Conservation (phyloP, 495 filamentous ascomycete species). For the Lophiotrema nucula region DNA sequence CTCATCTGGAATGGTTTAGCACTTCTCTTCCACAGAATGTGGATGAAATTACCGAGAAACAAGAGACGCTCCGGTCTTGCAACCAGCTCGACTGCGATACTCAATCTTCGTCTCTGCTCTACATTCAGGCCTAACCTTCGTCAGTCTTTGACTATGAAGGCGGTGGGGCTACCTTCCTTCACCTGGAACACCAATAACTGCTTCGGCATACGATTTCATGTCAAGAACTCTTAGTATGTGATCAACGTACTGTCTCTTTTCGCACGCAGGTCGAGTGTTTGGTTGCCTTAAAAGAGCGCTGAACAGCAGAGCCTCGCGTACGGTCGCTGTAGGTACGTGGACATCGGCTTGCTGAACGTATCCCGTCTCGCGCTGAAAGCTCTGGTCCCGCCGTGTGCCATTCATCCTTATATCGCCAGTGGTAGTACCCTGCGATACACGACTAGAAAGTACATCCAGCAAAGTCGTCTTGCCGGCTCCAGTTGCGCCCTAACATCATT, state of each 20-base stretch:
- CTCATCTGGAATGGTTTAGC: no score
- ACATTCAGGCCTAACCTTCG: no score
- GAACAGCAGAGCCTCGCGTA: conserved; percentile 30
- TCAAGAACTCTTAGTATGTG: conserved; percentile 22
- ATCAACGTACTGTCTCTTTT: conserved; percentile 32
- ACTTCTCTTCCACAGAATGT: no score
- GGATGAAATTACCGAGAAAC: no score
- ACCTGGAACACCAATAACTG: conserved; percentile 29
- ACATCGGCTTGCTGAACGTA: conserved; percentile 32
- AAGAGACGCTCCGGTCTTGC: conserved; percentile 29
- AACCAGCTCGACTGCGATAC: conserved; percentile 33
- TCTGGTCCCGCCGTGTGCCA: conserved; percentile 11
- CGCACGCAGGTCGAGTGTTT: conserved; percentile 24
- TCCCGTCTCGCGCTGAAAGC: conserved; percentile 31
- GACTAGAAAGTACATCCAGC: conserved; percentile 23
- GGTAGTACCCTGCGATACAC: conserved; percentile 21
- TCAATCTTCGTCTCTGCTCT: conserved; percentile 31
- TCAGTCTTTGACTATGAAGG: no score
- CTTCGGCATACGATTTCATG: conserved; percentile 31
- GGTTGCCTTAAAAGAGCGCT: conserved; percentile 30
- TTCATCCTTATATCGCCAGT: conserved; percentile 25
- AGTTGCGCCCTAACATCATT: conserved; percentile 17
- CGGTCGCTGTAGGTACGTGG: conserved; percentile 26
- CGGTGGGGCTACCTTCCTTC: no score
- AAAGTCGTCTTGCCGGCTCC: conserved; percentile 35